Conservation (phyloP, 129 eudicot species). For the Flaveria trinervia region DNA sequence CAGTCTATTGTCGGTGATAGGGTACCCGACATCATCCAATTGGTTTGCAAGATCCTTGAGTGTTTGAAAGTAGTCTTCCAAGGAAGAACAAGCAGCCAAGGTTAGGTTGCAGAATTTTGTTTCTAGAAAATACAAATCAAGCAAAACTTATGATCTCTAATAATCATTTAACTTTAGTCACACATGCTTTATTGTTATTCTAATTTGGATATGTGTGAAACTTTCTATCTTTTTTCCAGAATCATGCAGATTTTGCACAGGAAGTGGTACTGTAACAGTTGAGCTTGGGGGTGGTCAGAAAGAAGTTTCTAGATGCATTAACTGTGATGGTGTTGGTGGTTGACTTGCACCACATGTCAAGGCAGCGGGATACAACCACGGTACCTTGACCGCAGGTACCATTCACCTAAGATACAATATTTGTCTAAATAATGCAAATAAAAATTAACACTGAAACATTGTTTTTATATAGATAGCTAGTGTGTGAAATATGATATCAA, state of each 20-base stretch:
- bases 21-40: too few relatives aligned
- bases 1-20: too few relatives aligned
- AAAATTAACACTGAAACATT: too few relatives aligned
- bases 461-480: too few relatives aligned
- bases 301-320: slow-evolving; percentile 90
- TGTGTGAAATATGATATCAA: too few relatives aligned
- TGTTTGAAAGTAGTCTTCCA: too few relatives aligned
- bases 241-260: slow-evolving; percentile 87
- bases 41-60: too few relatives aligned
- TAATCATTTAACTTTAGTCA: not conserved
- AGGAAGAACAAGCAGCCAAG: too few relatives aligned
- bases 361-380: slow-evolving; percentile 97
- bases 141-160: not conserved
- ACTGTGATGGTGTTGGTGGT: slow-evolving; percentile 87
- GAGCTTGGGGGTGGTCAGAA: slow-evolving; percentile 93
- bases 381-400: slow-evolving; percentile 95
- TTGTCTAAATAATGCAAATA: slow-evolving; percentile 8
- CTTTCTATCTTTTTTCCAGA: slow-evolving; percentile 47
- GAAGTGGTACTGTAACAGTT: slow-evolving; percentile 70
- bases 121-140: not conserved
- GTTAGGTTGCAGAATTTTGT: too few relatives aligned
- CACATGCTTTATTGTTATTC: not conserved
- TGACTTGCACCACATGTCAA: slow-evolving; percentile 98
- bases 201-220: slow-evolving; percentile 13
- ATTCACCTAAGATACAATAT: not conserved